Evolutionary conservation across 148 eudicot genomes (phyloP), one percentile per base, ranked within the genome.

Genomic region (Rhododendron williamsianum): DNA sequence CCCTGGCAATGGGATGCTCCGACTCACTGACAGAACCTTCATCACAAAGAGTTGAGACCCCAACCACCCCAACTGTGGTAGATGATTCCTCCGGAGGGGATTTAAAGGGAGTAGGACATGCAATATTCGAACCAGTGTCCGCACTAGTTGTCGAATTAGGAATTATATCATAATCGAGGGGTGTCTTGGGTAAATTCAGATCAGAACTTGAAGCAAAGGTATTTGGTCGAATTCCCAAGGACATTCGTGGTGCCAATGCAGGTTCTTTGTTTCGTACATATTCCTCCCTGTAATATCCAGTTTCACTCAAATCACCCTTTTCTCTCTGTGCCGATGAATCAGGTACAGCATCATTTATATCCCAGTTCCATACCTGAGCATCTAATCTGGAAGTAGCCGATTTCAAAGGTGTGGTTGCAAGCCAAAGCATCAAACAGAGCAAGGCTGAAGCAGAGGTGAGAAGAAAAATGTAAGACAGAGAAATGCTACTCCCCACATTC

Each of bases 341-440:
- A 18, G 86, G 88, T 23, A 84, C 69, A 69, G 83, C 84, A 85
- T 58, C 86, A 73, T 81, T 88, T 60, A 84, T 49, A 41, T 91
- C 94, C 93, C 93, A 92, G 81, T 82, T 87, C 91, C 91, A 85
- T 78, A 86, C 86, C 87, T 90, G 93, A 83, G 88, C 86, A 85
- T 94, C 94, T 83, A 84, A 56, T 83, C 88, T 85, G 82, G 85
- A 89, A 86, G 84, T 90, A 83, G 90, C 93, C 82, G 98, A 94
- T 89, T 91, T 94, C 67, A 97, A 93, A 48, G 98, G 98, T 60
- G 96, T 93, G 76, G 89, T 92, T 78, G 91, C 93, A 86, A 97
- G 88, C 93, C 94, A 93, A 84, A 93, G 91, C 93, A 93, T 91
- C 78, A 93, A 86, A 87, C 87, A 89, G 49, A 95, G 86, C 13